Percentiles rank a stretch among this genome's conserved stretches.
Evolutionary conservation across 2,329 filamentous ascomycete species (phyloP).

Genomic region (Fusarium sp.): DNA sequence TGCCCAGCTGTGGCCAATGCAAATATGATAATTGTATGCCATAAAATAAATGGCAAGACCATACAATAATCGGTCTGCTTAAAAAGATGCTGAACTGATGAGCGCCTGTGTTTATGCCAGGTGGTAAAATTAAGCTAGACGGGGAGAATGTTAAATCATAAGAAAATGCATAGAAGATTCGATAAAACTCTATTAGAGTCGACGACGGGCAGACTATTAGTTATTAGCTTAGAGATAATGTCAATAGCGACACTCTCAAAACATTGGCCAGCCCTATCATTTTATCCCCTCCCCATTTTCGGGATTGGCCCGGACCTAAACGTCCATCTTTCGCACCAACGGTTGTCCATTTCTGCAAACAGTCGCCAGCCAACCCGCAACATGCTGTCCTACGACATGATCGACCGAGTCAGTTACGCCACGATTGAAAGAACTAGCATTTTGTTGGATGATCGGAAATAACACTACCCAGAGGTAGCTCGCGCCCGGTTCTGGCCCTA

Average conservation of each 20-base stretch:
- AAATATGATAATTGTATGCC: no score
- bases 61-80: no score
- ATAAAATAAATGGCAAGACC: no score
- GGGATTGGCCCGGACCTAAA: not conserved
- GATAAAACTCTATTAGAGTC: not conserved
- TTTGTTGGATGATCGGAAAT: not conserved
- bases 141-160: no score
- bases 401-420: not conserved
- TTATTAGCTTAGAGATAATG: not conserved
- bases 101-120: no score
- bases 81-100: no score
- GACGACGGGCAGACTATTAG: not conserved
- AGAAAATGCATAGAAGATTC: not conserved
- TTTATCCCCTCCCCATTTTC: no score
- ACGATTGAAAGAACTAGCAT: not conserved
- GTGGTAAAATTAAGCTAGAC: no score
- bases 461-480: not conserved
- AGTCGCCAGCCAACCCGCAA: not conserved
- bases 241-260: conserved; percentile 2
- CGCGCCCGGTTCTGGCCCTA: not conserved
- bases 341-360: conserved; percentile 2
- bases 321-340: not conserved
- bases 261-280: not conserved
- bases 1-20: no score
- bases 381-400: not conserved